Conservation (phyloP, 2,329 filamentous ascomycete genomes). For the Talaromyces sp. region DNA sequence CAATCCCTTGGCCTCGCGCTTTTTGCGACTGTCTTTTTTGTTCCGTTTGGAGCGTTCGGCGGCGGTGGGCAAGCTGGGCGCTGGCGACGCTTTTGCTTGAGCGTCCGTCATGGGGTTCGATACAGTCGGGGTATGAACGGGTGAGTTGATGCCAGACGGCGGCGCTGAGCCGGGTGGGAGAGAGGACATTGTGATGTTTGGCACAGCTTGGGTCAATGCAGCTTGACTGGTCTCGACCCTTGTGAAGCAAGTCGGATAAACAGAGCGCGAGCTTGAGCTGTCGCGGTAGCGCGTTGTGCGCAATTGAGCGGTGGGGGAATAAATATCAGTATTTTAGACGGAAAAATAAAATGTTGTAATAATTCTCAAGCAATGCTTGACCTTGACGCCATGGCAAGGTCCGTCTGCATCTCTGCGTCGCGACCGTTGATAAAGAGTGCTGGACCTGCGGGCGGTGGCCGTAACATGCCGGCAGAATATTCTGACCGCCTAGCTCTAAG, state of each 20-base stretch:
- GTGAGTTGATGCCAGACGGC: conserved; percentile 33
- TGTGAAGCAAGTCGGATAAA: not conserved
- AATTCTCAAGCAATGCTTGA: not conserved
- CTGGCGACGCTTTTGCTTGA: conserved; percentile 30
- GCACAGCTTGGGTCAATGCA: not conserved
- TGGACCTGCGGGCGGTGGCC: not conserved
- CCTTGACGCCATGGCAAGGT: not conserved
- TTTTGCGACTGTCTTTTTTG: conserved; percentile 41
- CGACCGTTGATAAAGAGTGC: not conserved
- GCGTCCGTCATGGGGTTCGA: conserved; percentile 24
- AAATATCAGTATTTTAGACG: not conserved
- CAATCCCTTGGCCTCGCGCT: conserved; percentile 38
- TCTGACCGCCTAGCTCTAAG: not conserved
- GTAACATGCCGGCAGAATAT: conserved; percentile 8
- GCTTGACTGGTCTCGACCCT: not conserved
- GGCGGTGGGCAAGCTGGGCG: conserved; percentile 24
- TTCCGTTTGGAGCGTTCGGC: conserved; percentile 34
- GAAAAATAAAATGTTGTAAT: not conserved
- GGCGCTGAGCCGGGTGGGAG: conserved; percentile 27
- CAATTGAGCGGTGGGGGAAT: not conserved
- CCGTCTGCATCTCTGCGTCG: not conserved
- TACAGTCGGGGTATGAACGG: conserved; percentile 20
- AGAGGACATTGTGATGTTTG: conserved; percentile 24
- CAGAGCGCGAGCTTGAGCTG: not conserved
- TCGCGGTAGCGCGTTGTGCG: not conserved